These are phyloP conservation scores for Fusarium fujikuroi DNA, from an alignment of 2,329 filamentous ascomycete species.

Conservation along the genomic window DNA sequence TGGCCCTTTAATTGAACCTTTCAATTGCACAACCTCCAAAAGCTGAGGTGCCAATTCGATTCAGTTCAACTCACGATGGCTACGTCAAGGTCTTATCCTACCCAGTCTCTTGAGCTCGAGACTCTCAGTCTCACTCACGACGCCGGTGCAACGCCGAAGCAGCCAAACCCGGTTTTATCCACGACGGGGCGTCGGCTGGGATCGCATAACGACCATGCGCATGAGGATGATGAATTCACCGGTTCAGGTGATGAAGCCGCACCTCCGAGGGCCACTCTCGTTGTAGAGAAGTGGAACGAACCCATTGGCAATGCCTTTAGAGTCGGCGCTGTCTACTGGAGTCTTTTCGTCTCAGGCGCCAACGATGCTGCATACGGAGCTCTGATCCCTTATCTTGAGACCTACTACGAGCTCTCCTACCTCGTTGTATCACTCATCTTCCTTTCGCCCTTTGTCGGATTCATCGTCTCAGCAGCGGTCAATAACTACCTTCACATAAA, in stretches of 20 bases:
- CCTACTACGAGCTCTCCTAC: constrained; percentile 71
- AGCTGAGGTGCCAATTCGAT: not conserved
- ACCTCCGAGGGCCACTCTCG: not conserved
- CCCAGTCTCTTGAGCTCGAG: constrained; percentile 18
- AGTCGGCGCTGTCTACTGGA: constrained; percentile 64
- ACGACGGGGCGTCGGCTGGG: constrained; percentile 15
- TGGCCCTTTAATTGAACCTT: not conserved
- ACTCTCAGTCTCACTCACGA: not conserved
- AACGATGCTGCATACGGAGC: constrained; percentile 64
- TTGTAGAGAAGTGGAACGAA: constrained; percentile 33
- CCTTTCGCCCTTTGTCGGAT: constrained; percentile 73
- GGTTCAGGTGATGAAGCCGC: not conserved
- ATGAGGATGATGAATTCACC: not conserved
- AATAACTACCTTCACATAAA: constrained; percentile 61
- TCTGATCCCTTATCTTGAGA: constrained; percentile 39
- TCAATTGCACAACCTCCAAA: not conserved
- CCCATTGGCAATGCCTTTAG: constrained; percentile 55
- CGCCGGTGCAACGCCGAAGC: not conserved
- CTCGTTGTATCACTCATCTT: constrained; percentile 73
- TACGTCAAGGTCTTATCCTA: not conserved
- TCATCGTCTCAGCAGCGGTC: constrained; percentile 67
- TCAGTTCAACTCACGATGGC: not conserved
- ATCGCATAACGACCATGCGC: not conserved
- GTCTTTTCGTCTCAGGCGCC: constrained; percentile 67
- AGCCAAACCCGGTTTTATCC: constrained; percentile 11